Base-by-base conservation (phyloP, 208 protist species). In the Lotmaria passim region DNA sequence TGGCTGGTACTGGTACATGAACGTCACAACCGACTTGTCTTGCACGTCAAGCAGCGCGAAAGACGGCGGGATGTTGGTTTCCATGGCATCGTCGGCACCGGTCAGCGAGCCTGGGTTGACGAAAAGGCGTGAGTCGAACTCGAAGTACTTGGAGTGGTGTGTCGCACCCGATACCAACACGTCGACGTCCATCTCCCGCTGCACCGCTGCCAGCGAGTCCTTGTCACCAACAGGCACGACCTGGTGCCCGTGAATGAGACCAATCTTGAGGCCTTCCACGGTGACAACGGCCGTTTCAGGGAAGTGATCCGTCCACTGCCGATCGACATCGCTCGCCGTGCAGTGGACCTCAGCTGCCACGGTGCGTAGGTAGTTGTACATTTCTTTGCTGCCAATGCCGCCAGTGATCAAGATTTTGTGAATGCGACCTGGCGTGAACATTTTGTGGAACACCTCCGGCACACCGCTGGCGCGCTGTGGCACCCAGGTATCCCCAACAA, bases 21-120 rank as follows among this genome's bases (percentile, higher is more conserved):
- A 96, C 17, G 78, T 81, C 2, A 82, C 90, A 8, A 96, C 79
- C 0, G 68, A 73, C 28, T 78, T 88, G 26, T 92, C 96, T 58
- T 98, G 92, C 5, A 99, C 75, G 73, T 99, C 98, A 56, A 99
- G 97, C 31, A 99, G 85, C 28, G 98, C 91, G 79, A 99, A 99
- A 1, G 93, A 93, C 8, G 98, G 98, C 8, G 74, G 75, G 0
- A 96, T 83, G 19, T 98, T 85, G 12, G 75, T 81, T 23, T 82
- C 79, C 4, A 55, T 43, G 6, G 75, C 63, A 17, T 79, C 82
- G 73, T 95, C 98, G 3, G 98, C 95, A 15, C 99, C 99, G 8
- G 98, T 99, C n/a, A 98, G 97, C 38, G 97, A 99, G 30, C 99
- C 99, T 11, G 99, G 99, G 67, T 99, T 99, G 19, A 99, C 76